Evolutionary conservation across 2,329 filamentous ascomycete genomes (phyloP).

Genomic region (Juglanconis sp.): DNA sequence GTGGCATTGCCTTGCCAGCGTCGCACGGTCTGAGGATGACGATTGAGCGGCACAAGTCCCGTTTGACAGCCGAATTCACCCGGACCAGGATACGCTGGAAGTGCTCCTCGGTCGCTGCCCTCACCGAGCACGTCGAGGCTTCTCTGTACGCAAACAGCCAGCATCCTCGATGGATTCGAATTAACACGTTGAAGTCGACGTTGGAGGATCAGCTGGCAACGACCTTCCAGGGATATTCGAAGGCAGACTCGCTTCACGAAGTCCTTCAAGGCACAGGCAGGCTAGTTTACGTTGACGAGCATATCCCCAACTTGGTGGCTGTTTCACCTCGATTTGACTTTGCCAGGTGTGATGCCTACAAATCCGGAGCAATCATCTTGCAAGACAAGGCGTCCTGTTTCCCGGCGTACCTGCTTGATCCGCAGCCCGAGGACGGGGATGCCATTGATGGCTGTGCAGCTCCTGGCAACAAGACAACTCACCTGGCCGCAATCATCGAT

Average conservation of each 20-base stretch:
- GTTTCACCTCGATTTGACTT: slow-evolving; percentile 70
- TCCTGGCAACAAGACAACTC: slow-evolving; percentile 96
- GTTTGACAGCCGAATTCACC: slow-evolving; percentile 78
- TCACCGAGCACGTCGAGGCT: slow-evolving; percentile 57
- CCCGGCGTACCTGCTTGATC: slow-evolving; percentile 81
- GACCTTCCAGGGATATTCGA: slow-evolving; percentile 66
- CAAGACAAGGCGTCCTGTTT: slow-evolving; percentile 98
- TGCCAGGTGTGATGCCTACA: slow-evolving; percentile 70
- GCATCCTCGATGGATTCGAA: slow-evolving; percentile 87
- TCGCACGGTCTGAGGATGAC: slow-evolving; percentile 74
- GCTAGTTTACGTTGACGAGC: slow-evolving; percentile 67
- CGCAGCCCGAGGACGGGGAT: slow-evolving; percentile 64
- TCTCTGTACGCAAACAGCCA: slow-evolving; percentile 48
- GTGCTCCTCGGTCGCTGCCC: slow-evolving; percentile 62
- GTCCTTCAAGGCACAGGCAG: slow-evolving; percentile 48
- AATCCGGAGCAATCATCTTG: slow-evolving; percentile 73
- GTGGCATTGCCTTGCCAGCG: slow-evolving; percentile 76
- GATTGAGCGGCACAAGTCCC: slow-evolving; percentile 76
- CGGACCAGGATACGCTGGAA: slow-evolving; percentile 72
- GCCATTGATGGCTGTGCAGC: slow-evolving; percentile 92
- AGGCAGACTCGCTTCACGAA: slow-evolving; percentile 53
- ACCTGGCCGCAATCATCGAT: slow-evolving; percentile 73
- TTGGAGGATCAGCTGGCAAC: slow-evolving; percentile 69
- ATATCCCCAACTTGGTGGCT: slow-evolving; percentile 82
- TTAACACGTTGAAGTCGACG: slow-evolving; percentile 75